Conservation (phyloP, 2,329 filamentous ascomycete species). For the Thermothelomyces thermophilus region DNA sequence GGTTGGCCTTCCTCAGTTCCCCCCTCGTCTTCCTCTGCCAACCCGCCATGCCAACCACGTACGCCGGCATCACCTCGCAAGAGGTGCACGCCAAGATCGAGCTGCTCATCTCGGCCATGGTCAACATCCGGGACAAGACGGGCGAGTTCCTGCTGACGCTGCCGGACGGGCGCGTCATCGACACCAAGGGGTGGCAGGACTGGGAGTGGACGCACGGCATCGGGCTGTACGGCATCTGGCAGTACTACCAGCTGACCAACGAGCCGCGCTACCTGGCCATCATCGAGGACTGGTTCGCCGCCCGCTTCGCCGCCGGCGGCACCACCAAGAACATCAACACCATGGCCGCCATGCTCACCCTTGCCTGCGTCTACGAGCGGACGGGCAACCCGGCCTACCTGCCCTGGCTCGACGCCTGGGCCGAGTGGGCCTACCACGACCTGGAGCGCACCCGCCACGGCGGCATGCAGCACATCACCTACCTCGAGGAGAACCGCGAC, state of each 20-base stretch:
- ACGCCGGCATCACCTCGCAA: constrained; percentile 40
- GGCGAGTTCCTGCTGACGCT: constrained; percentile 68
- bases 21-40: no score
- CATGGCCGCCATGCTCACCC: constrained; percentile 69
- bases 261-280: constrained; percentile 53
- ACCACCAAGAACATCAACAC: constrained; percentile 85
- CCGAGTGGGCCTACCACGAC: constrained; percentile 75
- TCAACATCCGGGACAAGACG: constrained; percentile 70
- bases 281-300: constrained; percentile 67
- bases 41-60: constrained; percentile 35
- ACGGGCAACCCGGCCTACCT: constrained; percentile 62
- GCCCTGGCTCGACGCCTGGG: constrained; percentile 75
- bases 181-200: constrained; percentile 77
- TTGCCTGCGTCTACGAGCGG: constrained; percentile 72
- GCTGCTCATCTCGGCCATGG: constrained; percentile 63
- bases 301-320: constrained; percentile 60
- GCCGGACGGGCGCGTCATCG: constrained; percentile 67
- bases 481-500: constrained; percentile 61
- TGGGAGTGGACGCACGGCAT: constrained; percentile 83
- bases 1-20: no score
- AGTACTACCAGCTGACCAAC: constrained; percentile 69
- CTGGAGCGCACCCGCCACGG: constrained; percentile 64
- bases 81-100: constrained; percentile 52
- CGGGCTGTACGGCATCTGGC: constrained; percentile 74
- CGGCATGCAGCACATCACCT: constrained; percentile 71